Percentiles rank a stretch among this genome's conserved stretches.
These are phyloP conservation scores for Tephrocybe sp. DNA, from an alignment of 768 basidiomycete genomes.

Conservation along the genomic window DNA sequence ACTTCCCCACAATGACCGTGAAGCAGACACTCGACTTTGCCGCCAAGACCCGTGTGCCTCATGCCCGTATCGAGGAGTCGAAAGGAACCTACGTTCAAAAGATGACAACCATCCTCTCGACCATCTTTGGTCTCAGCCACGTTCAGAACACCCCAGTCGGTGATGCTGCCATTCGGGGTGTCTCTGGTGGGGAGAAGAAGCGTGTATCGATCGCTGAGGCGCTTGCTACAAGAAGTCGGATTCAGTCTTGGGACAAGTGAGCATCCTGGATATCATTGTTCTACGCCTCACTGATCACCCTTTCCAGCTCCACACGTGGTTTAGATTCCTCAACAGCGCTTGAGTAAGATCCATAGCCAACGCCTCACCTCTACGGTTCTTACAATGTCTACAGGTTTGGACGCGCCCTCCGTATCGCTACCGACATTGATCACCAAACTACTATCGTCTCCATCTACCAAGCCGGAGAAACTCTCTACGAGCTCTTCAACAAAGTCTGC, in stretches of 20 bases:
- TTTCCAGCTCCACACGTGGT: constrained; percentile 57
- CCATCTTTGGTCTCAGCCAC: constrained; percentile 75
- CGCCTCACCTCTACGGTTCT: too few species aligned
- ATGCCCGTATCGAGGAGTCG: constrained; percentile 41
- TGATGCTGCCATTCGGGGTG: constrained; percentile 70
- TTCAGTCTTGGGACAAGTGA: constrained; percentile 80
- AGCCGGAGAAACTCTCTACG: constrained; percentile 67
- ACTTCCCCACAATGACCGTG: constrained; percentile 83
- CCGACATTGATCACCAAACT: constrained; percentile 49
- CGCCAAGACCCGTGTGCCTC: constrained; percentile 65
- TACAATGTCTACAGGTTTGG: constrained; percentile 53
- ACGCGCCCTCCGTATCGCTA: constrained; percentile 61
- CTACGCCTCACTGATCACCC: not conserved
- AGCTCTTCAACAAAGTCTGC: constrained; percentile 70
- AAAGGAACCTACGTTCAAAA: constrained; percentile 42
- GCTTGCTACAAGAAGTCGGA: constrained; percentile 55
- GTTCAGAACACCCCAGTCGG: constrained; percentile 73
- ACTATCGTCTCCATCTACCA: constrained; percentile 85
- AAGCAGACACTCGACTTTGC: constrained; percentile 73
- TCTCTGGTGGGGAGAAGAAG: constrained; percentile 77
- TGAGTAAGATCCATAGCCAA: constrained; percentile 31
- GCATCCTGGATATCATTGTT: constrained; percentile 9
- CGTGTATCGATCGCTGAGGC: constrained; percentile 77
- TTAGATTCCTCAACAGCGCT: constrained; percentile 70
- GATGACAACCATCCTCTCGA: constrained; percentile 55